A percentile compares a stretch with the other conserved stretches of the same genome.
Evolutionary conservation across 768 basidiomycete genomes (phyloP).

Genomic region (Termitomyces sp.): DNA sequence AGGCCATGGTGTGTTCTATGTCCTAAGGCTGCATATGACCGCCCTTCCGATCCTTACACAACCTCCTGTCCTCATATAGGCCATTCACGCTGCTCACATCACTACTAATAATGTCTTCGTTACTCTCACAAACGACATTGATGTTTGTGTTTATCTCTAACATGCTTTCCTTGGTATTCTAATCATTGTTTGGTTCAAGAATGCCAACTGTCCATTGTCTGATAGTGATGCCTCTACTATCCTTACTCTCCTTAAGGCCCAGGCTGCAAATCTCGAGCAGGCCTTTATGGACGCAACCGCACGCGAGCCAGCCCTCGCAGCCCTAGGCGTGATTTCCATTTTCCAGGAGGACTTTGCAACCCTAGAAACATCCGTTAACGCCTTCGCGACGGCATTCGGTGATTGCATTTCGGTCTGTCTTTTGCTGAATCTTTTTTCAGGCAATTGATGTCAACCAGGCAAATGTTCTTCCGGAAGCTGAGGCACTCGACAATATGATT

Average conservation of each 20-base stretch:
- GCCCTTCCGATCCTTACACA: too few species aligned
- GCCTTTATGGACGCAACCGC: slow-evolving; percentile 17
- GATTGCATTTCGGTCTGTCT: slow-evolving; percentile 19
- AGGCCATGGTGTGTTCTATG: slow-evolving; percentile 22
- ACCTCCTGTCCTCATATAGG: slow-evolving; percentile 9
- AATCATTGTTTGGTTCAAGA: slow-evolving; percentile 4
- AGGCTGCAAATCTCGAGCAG: slow-evolving; percentile 21
- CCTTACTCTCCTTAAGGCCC: slow-evolving; percentile 9
- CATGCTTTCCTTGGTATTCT: neutral
- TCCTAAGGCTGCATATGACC: too few species aligned
- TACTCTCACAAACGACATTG: slow-evolving; percentile 19
- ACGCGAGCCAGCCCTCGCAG: slow-evolving; percentile 21
- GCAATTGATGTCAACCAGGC: too few species aligned
- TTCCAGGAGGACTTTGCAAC: slow-evolving; percentile 22
- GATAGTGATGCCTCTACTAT: slow-evolving; percentile 21
- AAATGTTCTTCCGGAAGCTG: too few species aligned
- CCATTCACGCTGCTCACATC: slow-evolving; percentile 24
- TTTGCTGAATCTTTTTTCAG: too few species aligned
- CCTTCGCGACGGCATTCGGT: slow-evolving; percentile 19
- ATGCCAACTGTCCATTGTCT: slow-evolving; percentile 14
- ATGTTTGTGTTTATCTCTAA: slow-evolving; percentile 10
- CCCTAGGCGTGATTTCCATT: slow-evolving; percentile 23
- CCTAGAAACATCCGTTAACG: slow-evolving; percentile 16
- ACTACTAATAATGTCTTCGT: slow-evolving; percentile 7
- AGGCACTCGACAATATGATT: too few species aligned